A percentile compares a stretch with the other conserved stretches of the same genome.
These are phyloP conservation scores for Pseudozyma tsukubaensis DNA, from an alignment of 1,284 basidiomycete species.

Conservation along the genomic window DNA sequence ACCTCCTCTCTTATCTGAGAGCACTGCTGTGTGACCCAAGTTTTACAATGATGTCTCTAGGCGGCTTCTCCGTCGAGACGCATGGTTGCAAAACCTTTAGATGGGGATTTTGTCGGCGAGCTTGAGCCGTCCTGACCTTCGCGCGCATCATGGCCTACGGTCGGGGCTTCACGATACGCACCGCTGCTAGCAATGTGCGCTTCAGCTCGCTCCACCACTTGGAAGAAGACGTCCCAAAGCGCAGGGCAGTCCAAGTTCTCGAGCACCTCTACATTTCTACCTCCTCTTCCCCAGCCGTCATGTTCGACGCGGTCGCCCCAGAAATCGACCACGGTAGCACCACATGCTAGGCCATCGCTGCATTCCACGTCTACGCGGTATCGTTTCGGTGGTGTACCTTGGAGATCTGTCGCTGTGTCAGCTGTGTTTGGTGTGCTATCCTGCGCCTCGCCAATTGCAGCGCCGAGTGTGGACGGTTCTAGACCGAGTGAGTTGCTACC, in stretches of 20 bases:
- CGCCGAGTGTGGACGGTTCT: conserved; percentile 7
- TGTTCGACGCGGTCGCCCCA: conserved; percentile 46
- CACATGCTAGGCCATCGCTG: conserved; percentile 43
- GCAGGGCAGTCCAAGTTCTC: conserved; percentile 53
- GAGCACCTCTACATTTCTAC: conserved; percentile 57
- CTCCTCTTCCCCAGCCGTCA: conserved; percentile 55
- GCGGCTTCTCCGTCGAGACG: conserved; percentile 18
- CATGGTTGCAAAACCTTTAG: conserved; percentile 15
- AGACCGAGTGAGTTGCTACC: conserved; percentile 28
- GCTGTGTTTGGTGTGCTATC: conserved; percentile 10
- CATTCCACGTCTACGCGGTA: conserved; percentile 59
- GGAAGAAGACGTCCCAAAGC: conserved; percentile 59
- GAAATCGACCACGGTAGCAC: conserved; percentile 63
- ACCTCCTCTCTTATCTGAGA: background rate
- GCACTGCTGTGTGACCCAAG: background rate
- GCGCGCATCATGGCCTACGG: background rate
- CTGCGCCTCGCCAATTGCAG: conserved; percentile 17
- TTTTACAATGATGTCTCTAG: background rate
- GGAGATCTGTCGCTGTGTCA: background rate
- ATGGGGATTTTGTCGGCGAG: conserved; percentile 26
- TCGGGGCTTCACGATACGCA: conserved; percentile 1
- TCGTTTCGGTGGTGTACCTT: conserved; percentile 37
- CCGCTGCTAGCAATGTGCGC: conserved; percentile 26
- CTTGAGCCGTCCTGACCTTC: conserved; percentile 9
- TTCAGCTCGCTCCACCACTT: conserved; percentile 54